Percentiles rank a stretch among this genome's conserved stretches.
Evolutionary conservation across 495 filamentous ascomycete genomes (phyloP).

Genomic region (Aspergillus haitiensis): DNA sequence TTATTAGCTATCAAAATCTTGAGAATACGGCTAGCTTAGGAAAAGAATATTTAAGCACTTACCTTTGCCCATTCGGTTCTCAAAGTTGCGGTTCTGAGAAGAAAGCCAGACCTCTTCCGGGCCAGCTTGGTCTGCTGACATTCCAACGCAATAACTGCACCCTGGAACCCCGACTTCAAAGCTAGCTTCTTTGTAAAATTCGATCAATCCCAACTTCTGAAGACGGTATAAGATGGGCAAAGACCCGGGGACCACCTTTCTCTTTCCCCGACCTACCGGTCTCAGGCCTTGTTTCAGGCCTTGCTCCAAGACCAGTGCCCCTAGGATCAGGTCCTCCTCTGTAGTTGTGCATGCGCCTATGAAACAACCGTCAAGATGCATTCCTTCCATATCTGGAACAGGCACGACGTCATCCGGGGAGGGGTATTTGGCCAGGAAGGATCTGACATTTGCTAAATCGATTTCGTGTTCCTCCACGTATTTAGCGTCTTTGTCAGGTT

Average conservation of each 20-base stretch:
- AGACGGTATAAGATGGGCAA: slow-evolving; percentile 38
- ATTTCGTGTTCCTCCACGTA: slow-evolving; percentile 41
- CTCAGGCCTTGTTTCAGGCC: slow-evolving; percentile 34
- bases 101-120: slow-evolving; percentile 48
- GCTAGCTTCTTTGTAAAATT: slow-evolving; percentile 42
- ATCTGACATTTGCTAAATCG: slow-evolving; percentile 38
- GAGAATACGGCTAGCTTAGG: not conserved
- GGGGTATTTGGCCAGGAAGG: slow-evolving; percentile 43
- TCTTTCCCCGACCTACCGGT: slow-evolving; percentile 32
- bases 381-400: slow-evolving; percentile 30
- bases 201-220: slow-evolving; percentile 32
- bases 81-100: slow-evolving; percentile 50
- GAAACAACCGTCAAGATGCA: slow-evolving; percentile 45
- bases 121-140: slow-evolving; percentile 42
- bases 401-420: slow-evolving; percentile 50
- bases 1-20: not conserved
- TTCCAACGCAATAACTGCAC: slow-evolving; percentile 51
- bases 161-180: slow-evolving; percentile 45
- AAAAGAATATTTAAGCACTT: not conserved
- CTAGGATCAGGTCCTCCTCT: slow-evolving; percentile 48
- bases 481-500: slow-evolving; percentile 37
- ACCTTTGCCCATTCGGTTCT: slow-evolving; percentile 52
- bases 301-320: slow-evolving; percentile 38
- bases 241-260: slow-evolving; percentile 44
- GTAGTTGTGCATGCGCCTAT: slow-evolving; percentile 53